Conservation (phyloP, 108 stramenopile species). For the Fragilaria crotonensis region DNA sequence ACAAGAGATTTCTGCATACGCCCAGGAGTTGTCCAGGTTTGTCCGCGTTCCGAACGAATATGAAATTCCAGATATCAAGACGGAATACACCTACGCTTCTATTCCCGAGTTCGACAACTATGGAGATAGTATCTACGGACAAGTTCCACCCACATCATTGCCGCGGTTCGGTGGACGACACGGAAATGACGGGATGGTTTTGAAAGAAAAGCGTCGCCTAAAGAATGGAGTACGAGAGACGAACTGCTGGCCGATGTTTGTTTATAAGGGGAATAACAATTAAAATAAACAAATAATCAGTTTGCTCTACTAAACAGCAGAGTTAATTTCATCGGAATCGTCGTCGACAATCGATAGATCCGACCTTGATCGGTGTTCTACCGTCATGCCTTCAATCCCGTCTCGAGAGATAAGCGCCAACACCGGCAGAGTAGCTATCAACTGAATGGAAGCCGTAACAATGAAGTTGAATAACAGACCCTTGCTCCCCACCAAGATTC, state of each 20-base stretch:
- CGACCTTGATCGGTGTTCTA: no score
- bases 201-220: not conserved
- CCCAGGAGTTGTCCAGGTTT: slow-evolving; percentile 3
- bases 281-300: no score
- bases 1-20: slow-evolving; percentile 5
- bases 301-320: no score
- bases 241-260: slow-evolving; percentile 4
- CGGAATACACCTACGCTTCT: slow-evolving; percentile 6
- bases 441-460: slow-evolving; percentile 33
- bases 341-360: no score
- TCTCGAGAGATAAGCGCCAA: slow-evolving; percentile 10
- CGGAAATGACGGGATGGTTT: slow-evolving; percentile 6
- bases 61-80: not conserved
- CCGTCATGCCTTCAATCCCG: not conserved
- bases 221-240: slow-evolving; percentile 2
- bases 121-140: slow-evolving; percentile 9
- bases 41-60: slow-evolving; percentile 10
- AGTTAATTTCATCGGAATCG: no score
- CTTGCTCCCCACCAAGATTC: slow-evolving; percentile 22
- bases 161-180: slow-evolving; percentile 5
- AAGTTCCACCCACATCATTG: slow-evolving; percentile 5
- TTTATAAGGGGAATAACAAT: slow-evolving; percentile 9
- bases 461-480: slow-evolving; percentile 35
- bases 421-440: slow-evolving; percentile 25
- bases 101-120: slow-evolving; percentile 6